Conservation (phyloP, 169 alveolate species). For the Eimeria necatrix region DNA sequence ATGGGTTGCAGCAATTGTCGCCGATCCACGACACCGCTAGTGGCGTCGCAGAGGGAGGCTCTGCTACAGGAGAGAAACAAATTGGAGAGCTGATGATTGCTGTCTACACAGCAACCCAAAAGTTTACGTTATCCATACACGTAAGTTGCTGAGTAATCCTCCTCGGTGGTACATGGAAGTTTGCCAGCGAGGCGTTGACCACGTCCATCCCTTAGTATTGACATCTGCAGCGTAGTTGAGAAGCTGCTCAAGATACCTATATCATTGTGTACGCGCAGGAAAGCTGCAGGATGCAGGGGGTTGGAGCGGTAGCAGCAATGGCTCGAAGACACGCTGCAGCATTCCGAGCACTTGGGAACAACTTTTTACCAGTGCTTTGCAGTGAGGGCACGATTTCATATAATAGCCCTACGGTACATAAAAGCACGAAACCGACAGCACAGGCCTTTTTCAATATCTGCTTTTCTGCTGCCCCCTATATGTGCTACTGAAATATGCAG, state of each 20-base stretch:
- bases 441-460: background rate
- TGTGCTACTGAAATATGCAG: background rate
- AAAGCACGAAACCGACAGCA: background rate
- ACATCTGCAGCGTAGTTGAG: too few species aligned
- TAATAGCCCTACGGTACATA: background rate
- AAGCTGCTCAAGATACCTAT: background rate
- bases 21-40: background rate
- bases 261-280: conserved; percentile 11
- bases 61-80: conserved; percentile 22
- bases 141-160: conserved; percentile 21
- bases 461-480: background rate
- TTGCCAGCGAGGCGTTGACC: background rate
- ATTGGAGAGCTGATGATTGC: conserved; percentile 73
- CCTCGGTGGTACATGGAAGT: background rate
- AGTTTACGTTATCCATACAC: conserved; percentile 48
- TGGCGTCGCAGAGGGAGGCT: background rate
- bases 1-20: conserved; percentile 29
- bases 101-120: conserved; percentile 60
- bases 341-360: conserved; percentile 63
- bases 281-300: conserved; percentile 75
- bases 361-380: conserved; percentile 72
- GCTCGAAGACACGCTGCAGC: conserved; percentile 65
- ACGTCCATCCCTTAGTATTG: too few species aligned
- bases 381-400: background rate
- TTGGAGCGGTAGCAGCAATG: conserved; percentile 70